A percentile compares a stretch with the other conserved stretches of the same genome.
phyloP scores from a whole-genome alignment of 371 early-diverging fungal genomes.

The Apophysomyces ossiformis region DNA sequence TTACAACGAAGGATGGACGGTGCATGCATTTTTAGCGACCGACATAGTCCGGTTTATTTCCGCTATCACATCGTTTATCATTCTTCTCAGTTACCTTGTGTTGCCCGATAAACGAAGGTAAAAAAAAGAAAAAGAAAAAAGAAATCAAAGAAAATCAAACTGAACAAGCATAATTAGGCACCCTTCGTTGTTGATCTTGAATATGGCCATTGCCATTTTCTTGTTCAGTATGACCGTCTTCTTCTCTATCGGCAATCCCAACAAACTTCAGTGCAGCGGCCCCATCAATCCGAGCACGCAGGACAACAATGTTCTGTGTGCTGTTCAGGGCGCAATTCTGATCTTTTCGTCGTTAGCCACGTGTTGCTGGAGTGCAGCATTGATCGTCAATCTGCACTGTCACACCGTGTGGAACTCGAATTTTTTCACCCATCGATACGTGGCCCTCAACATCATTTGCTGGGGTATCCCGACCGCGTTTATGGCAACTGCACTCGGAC shows the following conservation, averaged over 20 bases:
- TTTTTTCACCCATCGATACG: constrained; percentile 60
- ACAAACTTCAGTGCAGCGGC: constrained; percentile 60
- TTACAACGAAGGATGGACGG: constrained; percentile 50
- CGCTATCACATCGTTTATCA: constrained; percentile 48
- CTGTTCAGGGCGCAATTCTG: constrained; percentile 63
- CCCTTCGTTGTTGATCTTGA: constrained; percentile 68
- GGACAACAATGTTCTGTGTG: constrained; percentile 64
- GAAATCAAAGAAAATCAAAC: background rate
- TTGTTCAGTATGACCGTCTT: constrained; percentile 58
- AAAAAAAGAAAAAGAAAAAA: background rate
- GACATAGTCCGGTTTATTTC: constrained; percentile 59
- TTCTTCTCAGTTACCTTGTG: constrained; percentile 61
- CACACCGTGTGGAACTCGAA: constrained; percentile 71
- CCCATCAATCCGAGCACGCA: constrained; percentile 50
- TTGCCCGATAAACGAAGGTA: constrained; percentile 62
- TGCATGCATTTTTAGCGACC: constrained; percentile 53
- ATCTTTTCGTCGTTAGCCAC: constrained; percentile 63
- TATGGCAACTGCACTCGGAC: constrained; percentile 50
- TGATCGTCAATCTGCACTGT: constrained; percentile 69
- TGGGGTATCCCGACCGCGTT: constrained; percentile 64
- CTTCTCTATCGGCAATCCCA: constrained; percentile 60
- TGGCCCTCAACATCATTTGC: constrained; percentile 56
- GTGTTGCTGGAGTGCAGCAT: constrained; percentile 63
- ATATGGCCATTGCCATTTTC: constrained; percentile 60
- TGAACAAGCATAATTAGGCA: constrained; percentile 36